phyloP scores from a whole-genome alignment of 2,329 filamentous ascomycete genomes.

The Fusarium sp. region DNA sequence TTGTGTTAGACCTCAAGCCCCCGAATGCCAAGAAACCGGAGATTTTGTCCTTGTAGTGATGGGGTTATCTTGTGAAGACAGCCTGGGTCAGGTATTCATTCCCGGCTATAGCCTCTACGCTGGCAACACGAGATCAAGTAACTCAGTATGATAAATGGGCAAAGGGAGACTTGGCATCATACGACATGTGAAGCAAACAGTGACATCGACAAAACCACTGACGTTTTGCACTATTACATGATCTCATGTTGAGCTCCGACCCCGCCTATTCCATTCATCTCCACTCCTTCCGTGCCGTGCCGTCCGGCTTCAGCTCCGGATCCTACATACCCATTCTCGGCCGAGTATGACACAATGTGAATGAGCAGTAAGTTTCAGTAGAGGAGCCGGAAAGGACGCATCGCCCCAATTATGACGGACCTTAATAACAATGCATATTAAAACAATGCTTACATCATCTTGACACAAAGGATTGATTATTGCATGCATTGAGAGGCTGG shows the following conservation, averaged over 20 bases:
- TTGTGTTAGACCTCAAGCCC: not conserved
- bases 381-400: not conserved
- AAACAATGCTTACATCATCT: not conserved
- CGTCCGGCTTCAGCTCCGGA: not conserved
- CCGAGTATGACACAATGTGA: not conserved
- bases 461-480: not conserved
- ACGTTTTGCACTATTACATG: not conserved
- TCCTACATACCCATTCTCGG: not conserved
- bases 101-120: not conserved
- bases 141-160: not conserved
- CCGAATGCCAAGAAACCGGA: not conserved
- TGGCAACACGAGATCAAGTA: not conserved
- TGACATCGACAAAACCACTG: not conserved
- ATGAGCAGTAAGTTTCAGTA: not conserved
- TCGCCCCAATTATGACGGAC: not conserved
- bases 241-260: not conserved
- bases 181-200: not conserved
- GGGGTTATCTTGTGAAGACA: not conserved
- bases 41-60: not conserved
- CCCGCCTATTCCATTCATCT: not conserved
- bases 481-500: not conserved
- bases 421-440: not conserved
- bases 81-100: not conserved
- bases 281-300: constrained; percentile 1
- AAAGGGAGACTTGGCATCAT: not conserved